Base-by-base conservation (phyloP, 2,329 filamentous ascomycete species). In the Phialophora macrospora region DNA sequence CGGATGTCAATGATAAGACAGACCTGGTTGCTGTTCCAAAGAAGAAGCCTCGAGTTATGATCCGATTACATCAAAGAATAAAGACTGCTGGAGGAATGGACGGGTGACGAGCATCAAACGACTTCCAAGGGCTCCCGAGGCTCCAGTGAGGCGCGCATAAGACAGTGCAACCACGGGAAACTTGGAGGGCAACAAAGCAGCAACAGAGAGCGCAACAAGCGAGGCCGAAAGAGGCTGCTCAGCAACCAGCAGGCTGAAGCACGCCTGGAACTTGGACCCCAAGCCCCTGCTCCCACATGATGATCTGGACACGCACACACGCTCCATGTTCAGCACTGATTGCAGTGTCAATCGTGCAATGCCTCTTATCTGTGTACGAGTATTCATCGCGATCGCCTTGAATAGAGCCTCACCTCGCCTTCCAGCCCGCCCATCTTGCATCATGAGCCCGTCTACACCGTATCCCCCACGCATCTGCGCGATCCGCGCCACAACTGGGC, bases 241-340 rank as follows among this genome's bases (percentile, higher is more conserved):
- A 60, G 58, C 58, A 60, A 60, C 58, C 46, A 26, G 46, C 38
- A 20, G 34, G 55, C 55, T 24, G 11, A 57, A 24, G 52, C 26
- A 20, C 24, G 52, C 52, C 52, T 55, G 28, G 28, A 55, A 55
- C 52, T 30, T 30, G 28, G 24, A 34, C 22, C 22, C 52, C 52
- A 6, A 26, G 7, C 8, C 2, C 38, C 6, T 44, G 14, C 38
- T 44, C 6, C 38, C 4, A n/a, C 14, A n/a, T 1, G 38, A 44
- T 44, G 17, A 8, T 44, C 38, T 7, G 38, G n/a, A 44, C 38
- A 44, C 38, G 24, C 24, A 22, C 22, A 14, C 22, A 28, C 8
- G 9, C 20, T 28, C 22, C 14, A 8, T 49, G 4, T 49, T 24
- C 2, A 24, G 46, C 46, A 11, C 20, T 26, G 3, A 20, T 28